phyloP scores from a whole-genome alignment of 2,329 filamentous ascomycete species.

The Thielaviopsis ethacetica region DNA sequence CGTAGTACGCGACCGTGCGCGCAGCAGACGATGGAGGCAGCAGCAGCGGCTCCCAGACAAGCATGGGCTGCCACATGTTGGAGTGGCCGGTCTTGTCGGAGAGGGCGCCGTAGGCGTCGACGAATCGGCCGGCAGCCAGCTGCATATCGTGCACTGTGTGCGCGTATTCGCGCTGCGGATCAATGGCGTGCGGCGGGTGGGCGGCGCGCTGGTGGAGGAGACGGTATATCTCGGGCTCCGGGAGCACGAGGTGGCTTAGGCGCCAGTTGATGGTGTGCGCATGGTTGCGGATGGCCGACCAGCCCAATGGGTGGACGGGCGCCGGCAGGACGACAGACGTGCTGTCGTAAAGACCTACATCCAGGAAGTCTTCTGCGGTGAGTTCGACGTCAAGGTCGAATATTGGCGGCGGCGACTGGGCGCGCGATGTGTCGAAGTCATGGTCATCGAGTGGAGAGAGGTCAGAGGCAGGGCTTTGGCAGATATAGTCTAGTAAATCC shows the following conservation, averaged over 20 bases:
- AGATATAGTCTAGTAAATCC: too few relatives aligned
- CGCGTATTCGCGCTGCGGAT: too few relatives aligned
- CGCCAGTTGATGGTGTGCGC: conserved; percentile 1
- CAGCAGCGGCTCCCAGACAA: conserved; percentile 4
- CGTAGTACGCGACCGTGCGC: conserved; percentile 3
- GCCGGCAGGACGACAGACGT: background rate
- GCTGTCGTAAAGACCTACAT: conserved; percentile 1
- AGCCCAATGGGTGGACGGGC: background rate
- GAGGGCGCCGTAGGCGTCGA: background rate
- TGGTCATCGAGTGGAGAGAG: background rate
- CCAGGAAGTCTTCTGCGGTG: conserved; percentile 1
- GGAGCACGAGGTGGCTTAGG: background rate
- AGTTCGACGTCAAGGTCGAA: background rate
- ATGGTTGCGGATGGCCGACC: background rate
- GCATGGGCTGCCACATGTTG: conserved; percentile 1
- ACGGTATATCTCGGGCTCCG: background rate
- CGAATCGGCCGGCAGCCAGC: background rate
- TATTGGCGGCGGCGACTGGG: background rate
- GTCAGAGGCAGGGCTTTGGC: background rate
- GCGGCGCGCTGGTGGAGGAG: background rate
- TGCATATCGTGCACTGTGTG: background rate
- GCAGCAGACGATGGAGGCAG: background rate
- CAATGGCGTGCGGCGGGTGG: background rate
- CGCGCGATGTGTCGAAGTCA: too few relatives aligned
- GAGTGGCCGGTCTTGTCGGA: conserved; percentile 3